Conservation (phyloP, 2,329 filamentous ascomycete genomes). For the Aspergillus sp. region DNA sequence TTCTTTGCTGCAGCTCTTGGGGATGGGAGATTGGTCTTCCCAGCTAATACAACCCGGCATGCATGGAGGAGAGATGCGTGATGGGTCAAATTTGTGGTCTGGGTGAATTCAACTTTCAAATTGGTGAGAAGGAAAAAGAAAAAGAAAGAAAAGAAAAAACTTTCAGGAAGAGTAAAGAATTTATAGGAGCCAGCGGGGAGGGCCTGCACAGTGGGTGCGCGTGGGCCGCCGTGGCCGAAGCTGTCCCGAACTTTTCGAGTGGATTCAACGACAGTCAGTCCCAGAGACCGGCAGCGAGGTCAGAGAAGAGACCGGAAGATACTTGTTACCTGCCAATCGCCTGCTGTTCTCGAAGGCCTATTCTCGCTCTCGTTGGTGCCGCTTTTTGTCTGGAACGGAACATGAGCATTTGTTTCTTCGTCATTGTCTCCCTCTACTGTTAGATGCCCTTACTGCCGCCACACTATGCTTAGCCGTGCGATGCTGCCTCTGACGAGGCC, state of each 20-base stretch:
- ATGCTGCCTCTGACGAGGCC: constrained; percentile 39
- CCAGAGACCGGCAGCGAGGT: background rate
- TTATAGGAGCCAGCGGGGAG: constrained; percentile 7
- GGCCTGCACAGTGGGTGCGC: constrained; percentile 17
- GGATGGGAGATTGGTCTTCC: constrained; percentile 42
- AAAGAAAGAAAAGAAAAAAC: constrained; percentile 14
- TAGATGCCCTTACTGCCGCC: constrained; percentile 7
- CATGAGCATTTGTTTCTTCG: constrained; percentile 12
- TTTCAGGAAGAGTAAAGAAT: constrained; percentile 7
- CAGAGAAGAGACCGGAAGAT: background rate
- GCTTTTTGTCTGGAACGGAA: constrained; percentile 5
- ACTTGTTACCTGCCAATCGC: constrained; percentile 7
- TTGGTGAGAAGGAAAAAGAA: constrained; percentile 34
- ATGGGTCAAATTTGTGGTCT: constrained; percentile 50
- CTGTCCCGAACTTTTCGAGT: constrained; percentile 24
- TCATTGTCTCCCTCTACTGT: constrained; percentile 4
- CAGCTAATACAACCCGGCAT: constrained; percentile 52
- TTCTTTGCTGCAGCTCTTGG: constrained; percentile 44
- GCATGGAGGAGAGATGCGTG: constrained; percentile 40
- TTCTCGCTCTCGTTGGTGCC: background rate
- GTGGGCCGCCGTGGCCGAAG: constrained; percentile 15
- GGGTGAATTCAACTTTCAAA: constrained; percentile 50
- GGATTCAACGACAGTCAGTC: background rate
- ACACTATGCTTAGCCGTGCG: constrained; percentile 38
- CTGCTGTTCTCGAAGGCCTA: constrained; percentile 3